Evolutionary conservation across 352 stramenopile species (phyloP).

Genomic region (Phytophthora citricola): DNA sequence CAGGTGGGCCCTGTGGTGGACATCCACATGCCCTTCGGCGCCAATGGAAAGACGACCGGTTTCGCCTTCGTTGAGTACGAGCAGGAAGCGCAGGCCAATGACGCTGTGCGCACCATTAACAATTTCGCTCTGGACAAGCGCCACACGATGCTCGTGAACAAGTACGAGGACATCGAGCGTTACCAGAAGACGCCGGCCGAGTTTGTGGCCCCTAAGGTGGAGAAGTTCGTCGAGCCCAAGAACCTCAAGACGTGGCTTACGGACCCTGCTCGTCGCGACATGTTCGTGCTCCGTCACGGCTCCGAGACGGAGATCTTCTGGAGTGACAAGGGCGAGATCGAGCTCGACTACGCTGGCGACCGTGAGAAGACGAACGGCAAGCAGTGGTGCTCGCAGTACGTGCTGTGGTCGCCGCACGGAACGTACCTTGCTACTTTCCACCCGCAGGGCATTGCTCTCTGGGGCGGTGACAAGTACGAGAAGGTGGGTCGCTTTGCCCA

Average conservation of each 20-base stretch:
- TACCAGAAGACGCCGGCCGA: constrained; percentile 67
- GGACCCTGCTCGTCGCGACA: constrained; percentile 92
- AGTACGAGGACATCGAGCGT: constrained; percentile 91
- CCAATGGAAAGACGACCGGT: constrained; percentile 64
- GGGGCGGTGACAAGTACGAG: constrained; percentile 97
- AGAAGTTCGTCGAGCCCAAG: constrained; percentile 92
- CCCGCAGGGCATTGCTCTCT: constrained; percentile 96
- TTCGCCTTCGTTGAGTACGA: constrained; percentile 89
- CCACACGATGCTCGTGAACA: constrained; percentile 95
- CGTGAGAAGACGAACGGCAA: constrained; percentile 96
- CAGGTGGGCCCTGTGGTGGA: constrained; percentile 81
- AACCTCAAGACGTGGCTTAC: constrained; percentile 95
- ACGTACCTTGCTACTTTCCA: constrained; percentile 99
- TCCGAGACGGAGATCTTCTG: constrained; percentile 98
- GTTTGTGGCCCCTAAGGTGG: constrained; percentile 85
- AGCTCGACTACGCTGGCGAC: constrained; percentile 95
- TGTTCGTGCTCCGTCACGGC: constrained; percentile 95
- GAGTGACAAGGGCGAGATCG: constrained; percentile 87
- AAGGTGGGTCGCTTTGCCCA: constrained; percentile 98
- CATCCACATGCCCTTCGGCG: constrained; percentile 81
- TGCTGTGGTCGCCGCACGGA: constrained; percentile 97
- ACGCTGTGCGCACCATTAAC: constrained; percentile 86
- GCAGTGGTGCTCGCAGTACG: constrained; percentile 98
- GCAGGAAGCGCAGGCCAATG: constrained; percentile 70
- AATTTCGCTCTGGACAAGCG: constrained; percentile 97